Percentiles rank a stretch among this genome's conserved stretches.
Evolutionary conservation across 257 asterid species (phyloP).

Genomic region (Henckelia pumila): DNA sequence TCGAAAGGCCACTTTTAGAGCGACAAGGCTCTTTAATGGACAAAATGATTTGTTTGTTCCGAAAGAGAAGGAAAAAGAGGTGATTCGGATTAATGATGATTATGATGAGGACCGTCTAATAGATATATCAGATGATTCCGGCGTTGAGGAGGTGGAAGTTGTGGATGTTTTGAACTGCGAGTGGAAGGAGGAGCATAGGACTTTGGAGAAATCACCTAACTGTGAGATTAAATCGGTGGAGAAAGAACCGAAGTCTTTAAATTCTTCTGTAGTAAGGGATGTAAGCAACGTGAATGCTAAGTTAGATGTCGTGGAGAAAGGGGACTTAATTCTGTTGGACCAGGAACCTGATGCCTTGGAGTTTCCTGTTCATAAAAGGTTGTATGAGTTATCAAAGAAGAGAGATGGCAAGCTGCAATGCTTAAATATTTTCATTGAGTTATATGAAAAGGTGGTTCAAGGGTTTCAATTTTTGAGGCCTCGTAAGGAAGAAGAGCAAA

Average conservation of each 20-base stretch:
- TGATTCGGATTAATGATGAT: conserved; percentile 39
- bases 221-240: conserved; percentile 25
- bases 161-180: conserved; percentile 29
- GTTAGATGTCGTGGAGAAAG: conserved; percentile 34
- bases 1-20: conserved; percentile 18
- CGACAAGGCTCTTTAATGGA: conserved; percentile 23
- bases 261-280: conserved; percentile 40
- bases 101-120: conserved; percentile 24
- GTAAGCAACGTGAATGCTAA: conserved; percentile 30
- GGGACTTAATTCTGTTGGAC: conserved; percentile 29
- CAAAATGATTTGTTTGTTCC: conserved; percentile 23
- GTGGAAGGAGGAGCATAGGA: conserved; percentile 26
- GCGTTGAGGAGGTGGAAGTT: conserved; percentile 33
- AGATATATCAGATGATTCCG: conserved; percentile 29
- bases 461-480: conserved; percentile 30
- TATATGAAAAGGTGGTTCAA: conserved; percentile 25
- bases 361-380: conserved; percentile 32
- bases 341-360: conserved; percentile 23
- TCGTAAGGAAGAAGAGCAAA: conserved; percentile 36
- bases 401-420: conserved; percentile 29
- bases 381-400: conserved; percentile 25
- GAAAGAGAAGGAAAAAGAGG: conserved; percentile 35
- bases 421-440: conserved; percentile 36
- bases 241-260: conserved; percentile 37
- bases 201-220: conserved; percentile 28